A percentile compares a stretch with the other conserved stretches of the same genome.
Conservation (phyloP, 2,329 filamentous ascomycete genomes). For the Sporothrix brunneoviolacea region DNA sequence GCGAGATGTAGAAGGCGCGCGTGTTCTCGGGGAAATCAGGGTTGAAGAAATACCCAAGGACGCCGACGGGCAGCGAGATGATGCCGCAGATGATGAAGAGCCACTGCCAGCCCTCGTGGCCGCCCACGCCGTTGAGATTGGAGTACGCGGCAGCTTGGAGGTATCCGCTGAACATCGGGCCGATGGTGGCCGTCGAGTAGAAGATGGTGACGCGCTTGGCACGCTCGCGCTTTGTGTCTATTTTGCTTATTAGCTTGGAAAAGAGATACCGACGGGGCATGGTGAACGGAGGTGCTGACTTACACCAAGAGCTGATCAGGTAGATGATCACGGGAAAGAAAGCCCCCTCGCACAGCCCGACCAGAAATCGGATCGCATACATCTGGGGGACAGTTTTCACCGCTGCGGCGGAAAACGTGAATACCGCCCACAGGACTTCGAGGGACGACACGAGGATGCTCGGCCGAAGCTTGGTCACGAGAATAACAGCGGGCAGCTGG, state of each 20-base stretch:
- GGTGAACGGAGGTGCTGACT: too few species aligned
- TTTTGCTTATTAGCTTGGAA: too few species aligned
- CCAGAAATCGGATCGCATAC: constrained; percentile 46
- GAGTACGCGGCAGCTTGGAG: constrained; percentile 43
- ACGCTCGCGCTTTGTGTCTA: constrained; percentile 53
- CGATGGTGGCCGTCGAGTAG: constrained; percentile 51
- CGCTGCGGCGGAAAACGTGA: constrained; percentile 18
- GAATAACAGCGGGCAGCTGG: constrained; percentile 17
- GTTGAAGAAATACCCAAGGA: constrained; percentile 20
- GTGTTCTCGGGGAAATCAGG: constrained; percentile 14
- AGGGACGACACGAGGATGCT: constrained; percentile 14
- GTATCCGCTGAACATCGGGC: constrained; percentile 26
- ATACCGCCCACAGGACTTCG: constrained; percentile 18
- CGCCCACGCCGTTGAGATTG: constrained; percentile 38
- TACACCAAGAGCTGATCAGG: constrained; percentile 45
- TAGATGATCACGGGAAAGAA: constrained; percentile 48
- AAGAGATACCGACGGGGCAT: too few species aligned
- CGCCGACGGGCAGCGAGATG: constrained; percentile 18
- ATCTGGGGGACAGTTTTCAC: constrained; percentile 21
- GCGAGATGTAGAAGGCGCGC: constrained; percentile 10
- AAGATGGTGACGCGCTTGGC: constrained; percentile 58
- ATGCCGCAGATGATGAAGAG: constrained; percentile 35
- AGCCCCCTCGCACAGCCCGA: constrained; percentile 47
- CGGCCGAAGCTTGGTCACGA: constrained; percentile 8
- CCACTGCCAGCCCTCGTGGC: constrained; percentile 24